phyloP scores from a whole-genome alignment of 2,329 filamentous ascomycete genomes.

The Fonsecaea pugnacius region DNA sequence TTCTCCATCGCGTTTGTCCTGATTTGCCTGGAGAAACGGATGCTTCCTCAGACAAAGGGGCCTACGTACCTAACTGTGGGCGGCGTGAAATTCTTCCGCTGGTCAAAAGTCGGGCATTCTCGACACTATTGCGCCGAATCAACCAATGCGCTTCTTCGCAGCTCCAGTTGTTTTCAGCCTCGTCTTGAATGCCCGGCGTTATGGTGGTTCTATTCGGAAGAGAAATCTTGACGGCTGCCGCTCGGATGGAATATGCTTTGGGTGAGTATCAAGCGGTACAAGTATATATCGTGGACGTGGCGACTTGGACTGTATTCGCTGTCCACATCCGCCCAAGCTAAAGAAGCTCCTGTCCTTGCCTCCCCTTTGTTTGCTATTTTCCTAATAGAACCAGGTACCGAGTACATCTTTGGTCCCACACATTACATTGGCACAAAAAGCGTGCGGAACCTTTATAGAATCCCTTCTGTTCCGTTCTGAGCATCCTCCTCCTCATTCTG shows the following conservation, averaged over 20 bases:
- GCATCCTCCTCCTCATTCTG: background rate
- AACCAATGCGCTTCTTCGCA: background rate
- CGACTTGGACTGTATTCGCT: background rate
- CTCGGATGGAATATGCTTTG: background rate
- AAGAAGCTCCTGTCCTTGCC: background rate
- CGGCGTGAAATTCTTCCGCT: slow-evolving; percentile 6
- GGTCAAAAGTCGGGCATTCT: slow-evolving; percentile 7
- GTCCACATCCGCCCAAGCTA: background rate
- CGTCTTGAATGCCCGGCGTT: background rate
- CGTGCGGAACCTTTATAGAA: background rate
- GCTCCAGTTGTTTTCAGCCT: slow-evolving; percentile 15
- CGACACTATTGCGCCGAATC: background rate
- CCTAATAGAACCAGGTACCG: background rate
- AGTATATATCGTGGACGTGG: background rate
- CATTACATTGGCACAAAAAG: background rate
- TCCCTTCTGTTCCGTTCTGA: background rate
- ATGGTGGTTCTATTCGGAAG: background rate
- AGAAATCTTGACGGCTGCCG: background rate
- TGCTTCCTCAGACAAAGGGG: background rate
- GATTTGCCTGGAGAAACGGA: background rate
- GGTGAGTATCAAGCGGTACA: slow-evolving; percentile 2
- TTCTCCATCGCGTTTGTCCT: background rate
- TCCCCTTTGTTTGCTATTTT: background rate
- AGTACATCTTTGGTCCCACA: background rate
- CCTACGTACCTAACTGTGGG: background rate